These are phyloP conservation scores for Barnettozyma pratensis DNA, from an alignment of 805 yeast genomes.

Conservation along the genomic window DNA sequence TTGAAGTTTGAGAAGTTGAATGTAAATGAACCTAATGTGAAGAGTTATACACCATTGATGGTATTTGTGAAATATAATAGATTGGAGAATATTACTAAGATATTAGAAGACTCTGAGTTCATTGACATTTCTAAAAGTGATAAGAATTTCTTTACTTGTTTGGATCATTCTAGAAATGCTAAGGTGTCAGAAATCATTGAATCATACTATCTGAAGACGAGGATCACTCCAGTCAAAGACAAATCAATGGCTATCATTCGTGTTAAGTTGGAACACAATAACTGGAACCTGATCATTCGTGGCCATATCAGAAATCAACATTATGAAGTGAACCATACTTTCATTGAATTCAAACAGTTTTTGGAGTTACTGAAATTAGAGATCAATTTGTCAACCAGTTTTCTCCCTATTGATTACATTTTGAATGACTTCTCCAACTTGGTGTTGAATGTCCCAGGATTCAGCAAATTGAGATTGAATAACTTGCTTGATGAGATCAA, in stretches of 20 bases:
- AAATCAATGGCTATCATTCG: constrained; percentile 30
- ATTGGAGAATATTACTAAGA: constrained; percentile 46
- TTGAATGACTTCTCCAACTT: constrained; percentile 16
- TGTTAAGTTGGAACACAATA: constrained; percentile 27
- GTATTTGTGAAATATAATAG: constrained; percentile 66
- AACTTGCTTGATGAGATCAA: constrained; percentile 45
- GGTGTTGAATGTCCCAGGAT: constrained; percentile 20
- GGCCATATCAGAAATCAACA: constrained; percentile 14
- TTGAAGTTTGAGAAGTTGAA: constrained; percentile 35
- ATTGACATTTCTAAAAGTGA: constrained; percentile 37
- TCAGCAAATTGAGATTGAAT: constrained; percentile 43
- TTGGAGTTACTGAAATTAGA: constrained; percentile 33
- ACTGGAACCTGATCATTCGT: constrained; percentile 26
- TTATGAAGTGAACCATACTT: constrained; percentile 23
- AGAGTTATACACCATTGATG: constrained; percentile 65
- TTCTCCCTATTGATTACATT: constrained; percentile 26
- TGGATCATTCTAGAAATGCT: constrained; percentile 41
- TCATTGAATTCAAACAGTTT: constrained; percentile 29
- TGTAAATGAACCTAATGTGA: constrained; percentile 56
- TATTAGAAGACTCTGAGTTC: constrained; percentile 42
- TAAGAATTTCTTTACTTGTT: constrained; percentile 28
- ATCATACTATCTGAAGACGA: constrained; percentile 16
- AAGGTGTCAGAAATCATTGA: constrained; percentile 33
- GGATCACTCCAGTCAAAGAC: constrained; percentile 18
- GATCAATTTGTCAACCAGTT: constrained; percentile 27